A percentile compares a stretch with the other conserved stretches of the same genome.
Evolutionary conservation across 2,329 filamentous ascomycete genomes (phyloP).

Genomic region (Hypomyces rosellus): DNA sequence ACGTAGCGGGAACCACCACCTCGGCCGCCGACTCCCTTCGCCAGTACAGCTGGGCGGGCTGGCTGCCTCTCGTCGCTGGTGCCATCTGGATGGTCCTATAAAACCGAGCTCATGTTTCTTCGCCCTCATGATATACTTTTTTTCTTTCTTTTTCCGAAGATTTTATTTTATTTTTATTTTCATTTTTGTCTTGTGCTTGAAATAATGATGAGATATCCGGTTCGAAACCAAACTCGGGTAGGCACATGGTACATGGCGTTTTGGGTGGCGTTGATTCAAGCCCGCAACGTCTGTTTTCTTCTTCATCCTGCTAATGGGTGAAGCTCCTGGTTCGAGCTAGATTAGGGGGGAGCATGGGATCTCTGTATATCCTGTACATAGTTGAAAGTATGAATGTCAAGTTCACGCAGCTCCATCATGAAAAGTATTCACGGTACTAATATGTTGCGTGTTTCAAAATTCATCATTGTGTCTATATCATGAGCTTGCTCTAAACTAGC

Average conservation of each 20-base stretch:
- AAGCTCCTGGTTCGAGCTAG: too few species aligned
- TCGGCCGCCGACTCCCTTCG: slow-evolving; percentile 21
- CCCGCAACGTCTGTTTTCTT: background rate
- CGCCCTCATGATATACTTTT: too few species aligned
- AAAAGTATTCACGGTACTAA: too few species aligned
- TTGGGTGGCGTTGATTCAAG: slow-evolving; percentile 1
- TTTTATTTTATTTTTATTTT: background rate
- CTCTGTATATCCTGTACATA: background rate
- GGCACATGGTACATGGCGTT: background rate
- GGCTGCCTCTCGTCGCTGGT: slow-evolving; percentile 34
- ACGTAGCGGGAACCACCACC: slow-evolving; percentile 4
- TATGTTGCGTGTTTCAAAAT: too few species aligned
- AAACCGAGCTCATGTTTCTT: slow-evolving; percentile 3
- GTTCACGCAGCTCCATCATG: too few species aligned
- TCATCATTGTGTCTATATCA: too few species aligned
- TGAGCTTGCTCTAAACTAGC: too few species aligned
- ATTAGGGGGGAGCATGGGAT: background rate
- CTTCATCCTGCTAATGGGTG: too few species aligned
- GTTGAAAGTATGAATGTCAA: too few species aligned
- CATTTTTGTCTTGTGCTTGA: background rate
- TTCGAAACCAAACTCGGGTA: too few species aligned
- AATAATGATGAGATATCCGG: background rate
- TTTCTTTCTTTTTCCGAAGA: background rate
- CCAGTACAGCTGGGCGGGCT: slow-evolving; percentile 29
- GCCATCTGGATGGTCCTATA: slow-evolving; percentile 35